phyloP scores from a whole-genome alignment of 2,329 filamentous ascomycete genomes.

The Claviceps spartinae region DNA sequence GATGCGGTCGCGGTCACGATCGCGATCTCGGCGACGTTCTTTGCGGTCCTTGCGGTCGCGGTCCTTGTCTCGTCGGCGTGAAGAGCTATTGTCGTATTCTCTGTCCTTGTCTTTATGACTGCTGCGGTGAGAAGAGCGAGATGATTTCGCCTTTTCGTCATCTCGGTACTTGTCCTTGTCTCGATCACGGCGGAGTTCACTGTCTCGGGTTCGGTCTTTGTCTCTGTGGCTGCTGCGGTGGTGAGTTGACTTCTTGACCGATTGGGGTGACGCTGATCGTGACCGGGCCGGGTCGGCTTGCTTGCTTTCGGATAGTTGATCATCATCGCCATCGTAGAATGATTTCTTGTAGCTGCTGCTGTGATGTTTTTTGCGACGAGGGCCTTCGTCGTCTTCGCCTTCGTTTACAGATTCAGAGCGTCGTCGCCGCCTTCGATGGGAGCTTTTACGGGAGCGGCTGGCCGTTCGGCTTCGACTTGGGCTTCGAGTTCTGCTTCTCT shows the following conservation, averaged over 20 bases:
- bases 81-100: slow-evolving; percentile 24
- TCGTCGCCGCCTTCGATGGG: slow-evolving; percentile 37
- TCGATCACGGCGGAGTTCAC: slow-evolving; percentile 28
- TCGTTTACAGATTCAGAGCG: slow-evolving; percentile 38
- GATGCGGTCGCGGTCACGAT: slow-evolving; percentile 7
- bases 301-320: slow-evolving; percentile 26
- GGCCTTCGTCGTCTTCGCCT: slow-evolving; percentile 31
- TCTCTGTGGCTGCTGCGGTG: slow-evolving; percentile 42
- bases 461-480: slow-evolving; percentile 7
- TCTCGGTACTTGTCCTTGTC: slow-evolving; percentile 32
- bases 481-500: slow-evolving; percentile 15
- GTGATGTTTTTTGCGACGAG: slow-evolving; percentile 37
- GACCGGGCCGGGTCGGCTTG: slow-evolving; percentile 45
- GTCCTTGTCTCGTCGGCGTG: slow-evolving; percentile 20
- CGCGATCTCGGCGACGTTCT: slow-evolving; percentile 21
- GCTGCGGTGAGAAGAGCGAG: slow-evolving; percentile 28
- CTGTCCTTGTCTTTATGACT: slow-evolving; percentile 22
- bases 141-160: slow-evolving; percentile 26
- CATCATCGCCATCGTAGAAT: slow-evolving; percentile 31
- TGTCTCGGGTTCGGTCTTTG: slow-evolving; percentile 36
- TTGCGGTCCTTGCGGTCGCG: slow-evolving; percentile 25
- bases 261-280: slow-evolving; percentile 51
- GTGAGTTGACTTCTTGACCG: slow-evolving; percentile 41
- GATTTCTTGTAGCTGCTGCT: slow-evolving; percentile 22
- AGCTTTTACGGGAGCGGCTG: slow-evolving; percentile 29